Evolutionary conservation across 352 stramenopile species (phyloP), one percentile per base, ranked within the genome.

Genomic region (Globisporangium perplexum): DNA sequence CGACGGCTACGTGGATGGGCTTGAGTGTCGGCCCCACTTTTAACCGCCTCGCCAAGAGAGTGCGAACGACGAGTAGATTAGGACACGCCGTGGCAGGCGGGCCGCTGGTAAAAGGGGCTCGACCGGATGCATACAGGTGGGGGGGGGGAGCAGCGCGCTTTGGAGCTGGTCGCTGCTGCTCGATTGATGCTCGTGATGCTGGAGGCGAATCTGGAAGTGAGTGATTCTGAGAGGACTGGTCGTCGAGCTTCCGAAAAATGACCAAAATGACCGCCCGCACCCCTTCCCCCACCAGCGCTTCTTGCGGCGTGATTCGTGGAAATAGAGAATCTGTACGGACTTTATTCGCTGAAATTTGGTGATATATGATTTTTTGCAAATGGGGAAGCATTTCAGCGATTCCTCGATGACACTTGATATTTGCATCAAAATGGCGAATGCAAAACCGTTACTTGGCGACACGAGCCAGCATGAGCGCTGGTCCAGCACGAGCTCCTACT

Each of bases 31-130:
- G 79, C 79, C 79, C 73, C 70, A 82, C 66, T 71, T 90, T 90
- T 90, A 88, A 90, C 79, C 83, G 64, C 62, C 60, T 65, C 78
- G 74, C 51, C 59, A 75, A 51, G 52, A 60, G 47, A n/a, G 49
- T 58, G 59, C 58, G 51, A 17, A 53, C 39, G 3, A 45, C 39
- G 39, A n/a, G 39, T n/a, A 26, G 39, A 26, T 35, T 42, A 52
- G 36, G 28, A 17, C 47, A 14, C 47, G 36, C 14, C 30, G 51
- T 50, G 66, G 59, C 73, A 71, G 58, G 66, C 68, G 81, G 66
- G 59, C 65, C 77, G 72, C 77, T 88, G 77, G 74, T 82, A 86
- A 86, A 78, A 83, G 69, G 78, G 72, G 69, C 72, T 49, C 47
- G 15, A 48, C 14, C 36, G 46, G 45, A 22, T 18, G 69, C 31